phyloP scores from a whole-genome alignment of 176 grass and related monocot genomes.

The Tillandsia fasciculata region DNA sequence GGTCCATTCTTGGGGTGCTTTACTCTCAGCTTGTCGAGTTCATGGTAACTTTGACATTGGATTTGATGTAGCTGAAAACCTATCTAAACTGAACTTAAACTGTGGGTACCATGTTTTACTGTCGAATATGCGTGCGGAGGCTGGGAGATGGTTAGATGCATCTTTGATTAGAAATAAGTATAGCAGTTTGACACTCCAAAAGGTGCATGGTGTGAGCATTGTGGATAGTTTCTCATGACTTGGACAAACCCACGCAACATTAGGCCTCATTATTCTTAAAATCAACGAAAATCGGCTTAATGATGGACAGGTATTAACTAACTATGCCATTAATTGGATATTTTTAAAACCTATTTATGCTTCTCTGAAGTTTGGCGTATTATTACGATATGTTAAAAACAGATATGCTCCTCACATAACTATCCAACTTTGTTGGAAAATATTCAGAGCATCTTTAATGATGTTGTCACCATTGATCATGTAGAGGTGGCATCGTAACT shows the following conservation, averaged over 20 bases:
- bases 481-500: too few species aligned
- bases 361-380: too few species aligned
- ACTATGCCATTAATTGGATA: too few species aligned
- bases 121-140: slow-evolving; percentile 15
- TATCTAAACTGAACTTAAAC: slow-evolving; percentile 6
- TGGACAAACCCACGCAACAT: not conserved
- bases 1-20: slow-evolving; percentile 16
- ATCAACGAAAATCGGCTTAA: not conserved
- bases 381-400: too few species aligned
- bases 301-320: not conserved
- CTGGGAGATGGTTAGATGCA: slow-evolving; percentile 8
- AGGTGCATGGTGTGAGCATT: slow-evolving; percentile 8
- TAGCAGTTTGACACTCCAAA: slow-evolving; percentile 4
- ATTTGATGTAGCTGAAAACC: not conserved
- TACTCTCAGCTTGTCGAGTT: slow-evolving; percentile 7
- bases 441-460: too few species aligned
- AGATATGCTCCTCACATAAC: too few species aligned
- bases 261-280: not conserved
- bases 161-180: slow-evolving; percentile 8
- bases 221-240: slow-evolving; percentile 13
- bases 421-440: too few species aligned
- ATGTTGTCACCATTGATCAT: too few species aligned
- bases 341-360: too few species aligned
- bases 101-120: slow-evolving; percentile 11
- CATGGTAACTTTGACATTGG: slow-evolving; percentile 14